These are phyloP conservation scores for Pleoardoris graminearum DNA, from an alignment of 2,329 filamentous ascomycete genomes.

Conservation along the genomic window DNA sequence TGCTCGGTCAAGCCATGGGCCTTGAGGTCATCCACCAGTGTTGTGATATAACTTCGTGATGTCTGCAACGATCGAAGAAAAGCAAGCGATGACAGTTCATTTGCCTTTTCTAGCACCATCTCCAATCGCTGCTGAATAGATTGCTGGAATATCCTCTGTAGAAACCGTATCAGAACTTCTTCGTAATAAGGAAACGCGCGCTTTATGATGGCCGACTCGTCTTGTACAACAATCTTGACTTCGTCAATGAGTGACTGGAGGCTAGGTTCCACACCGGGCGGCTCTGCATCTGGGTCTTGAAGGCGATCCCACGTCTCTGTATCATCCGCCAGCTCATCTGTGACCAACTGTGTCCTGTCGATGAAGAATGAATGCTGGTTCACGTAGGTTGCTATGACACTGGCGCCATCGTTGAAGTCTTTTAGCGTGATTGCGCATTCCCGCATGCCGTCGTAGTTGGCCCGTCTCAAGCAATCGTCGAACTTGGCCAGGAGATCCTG, in stretches of 20 bases:
- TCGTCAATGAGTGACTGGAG: slow-evolving; percentile 92
- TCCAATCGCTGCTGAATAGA: slow-evolving; percentile 95
- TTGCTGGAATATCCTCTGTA: slow-evolving; percentile 96
- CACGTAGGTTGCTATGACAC: slow-evolving; percentile 93
- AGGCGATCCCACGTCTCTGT: slow-evolving; percentile 81
- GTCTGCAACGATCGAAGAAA: slow-evolving; percentile 91
- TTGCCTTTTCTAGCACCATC: slow-evolving; percentile 93
- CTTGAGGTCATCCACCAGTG: slow-evolving; percentile 90
- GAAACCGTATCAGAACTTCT: slow-evolving; percentile 87
- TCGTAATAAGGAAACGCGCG: slow-evolving; percentile 96
- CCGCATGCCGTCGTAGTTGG: slow-evolving; percentile 97
- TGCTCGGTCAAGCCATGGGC: slow-evolving; percentile 93
- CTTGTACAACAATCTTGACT: slow-evolving; percentile 92
- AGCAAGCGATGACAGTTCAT: slow-evolving; percentile 85
- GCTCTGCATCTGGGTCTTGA: slow-evolving; percentile 90
- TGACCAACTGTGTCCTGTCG: slow-evolving; percentile 87
- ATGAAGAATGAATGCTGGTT: slow-evolving; percentile 99
- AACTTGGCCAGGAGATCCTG: slow-evolving; percentile 96
- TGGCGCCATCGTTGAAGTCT: slow-evolving; percentile 94
- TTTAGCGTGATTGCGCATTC: slow-evolving; percentile 92
- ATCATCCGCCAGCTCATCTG: slow-evolving; percentile 78
- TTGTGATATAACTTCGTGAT: slow-evolving; percentile 83
- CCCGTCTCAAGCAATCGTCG: slow-evolving; percentile 91
- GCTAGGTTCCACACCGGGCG: slow-evolving; percentile 87
- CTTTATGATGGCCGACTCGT: slow-evolving; percentile 96